These are phyloP conservation scores for Lepidium didymum DNA, from an alignment of 345 rosid genomes.

Conservation along the genomic window DNA sequence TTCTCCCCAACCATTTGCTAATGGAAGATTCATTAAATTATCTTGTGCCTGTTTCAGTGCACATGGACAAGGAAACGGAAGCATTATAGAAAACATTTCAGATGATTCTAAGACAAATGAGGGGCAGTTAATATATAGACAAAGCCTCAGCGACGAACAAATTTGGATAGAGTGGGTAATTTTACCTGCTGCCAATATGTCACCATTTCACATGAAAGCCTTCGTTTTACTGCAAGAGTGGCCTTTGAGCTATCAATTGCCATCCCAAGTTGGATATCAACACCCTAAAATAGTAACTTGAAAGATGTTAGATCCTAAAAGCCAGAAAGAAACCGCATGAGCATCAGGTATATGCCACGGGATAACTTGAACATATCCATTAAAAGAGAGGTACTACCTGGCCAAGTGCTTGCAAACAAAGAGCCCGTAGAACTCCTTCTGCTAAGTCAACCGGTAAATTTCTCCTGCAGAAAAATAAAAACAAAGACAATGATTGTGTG, in stretches of 20 bases:
- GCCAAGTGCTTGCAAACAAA: conserved; percentile 92
- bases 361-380: conserved; percentile 6
- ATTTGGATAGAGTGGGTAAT: background rate
- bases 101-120: background rate
- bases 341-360: background rate
- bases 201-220: conserved; percentile 99
- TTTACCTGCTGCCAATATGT: conserved; percentile 98
- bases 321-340: background rate
- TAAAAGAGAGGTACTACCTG: conserved; percentile 49
- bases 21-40: conserved; percentile 77
- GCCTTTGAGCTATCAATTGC: conserved; percentile 98
- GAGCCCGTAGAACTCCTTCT: conserved; percentile 89
- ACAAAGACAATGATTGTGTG: background rate
- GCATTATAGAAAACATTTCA: conserved; percentile 3
- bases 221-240: conserved; percentile 96
- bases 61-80: conserved; percentile 16
- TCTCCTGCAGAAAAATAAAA: conserved; percentile 48
- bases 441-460: conserved; percentile 85
- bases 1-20: conserved; percentile 95
- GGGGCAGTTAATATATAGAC: background rate
- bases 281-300: conserved; percentile 50
- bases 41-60: conserved; percentile 77
- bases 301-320: conserved; percentile 4
- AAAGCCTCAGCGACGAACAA: background rate
- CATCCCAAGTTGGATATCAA: conserved; percentile 97